These are phyloP conservation scores for Microsporum audouinii DNA, from an alignment of 2,329 filamentous ascomycete species.

Conservation along the genomic window DNA sequence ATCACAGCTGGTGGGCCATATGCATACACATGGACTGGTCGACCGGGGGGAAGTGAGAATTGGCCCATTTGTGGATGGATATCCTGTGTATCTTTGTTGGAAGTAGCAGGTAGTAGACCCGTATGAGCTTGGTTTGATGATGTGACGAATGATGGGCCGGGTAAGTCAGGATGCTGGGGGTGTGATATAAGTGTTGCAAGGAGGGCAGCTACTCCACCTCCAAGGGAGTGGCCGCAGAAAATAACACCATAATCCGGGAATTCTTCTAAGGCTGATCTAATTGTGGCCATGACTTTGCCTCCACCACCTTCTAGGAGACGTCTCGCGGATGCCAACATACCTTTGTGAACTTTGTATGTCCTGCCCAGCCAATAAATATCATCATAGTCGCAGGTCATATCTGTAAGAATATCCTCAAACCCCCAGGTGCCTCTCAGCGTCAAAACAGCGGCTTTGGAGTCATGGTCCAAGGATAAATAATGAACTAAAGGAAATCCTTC, in stretches of 20 bases:
- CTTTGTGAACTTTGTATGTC: conserved; percentile 60
- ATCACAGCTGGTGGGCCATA: conserved; percentile 65
- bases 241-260: conserved; percentile 60
- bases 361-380: conserved; percentile 49
- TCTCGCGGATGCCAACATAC: conserved; percentile 59
- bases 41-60: conserved; percentile 51
- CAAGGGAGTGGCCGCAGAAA: conserved; percentile 57
- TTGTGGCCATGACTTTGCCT: conserved; percentile 53
- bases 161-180: conserved; percentile 37
- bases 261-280: conserved; percentile 54
- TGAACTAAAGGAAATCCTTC: conserved; percentile 60
- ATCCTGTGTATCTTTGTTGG: background rate
- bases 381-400: conserved; percentile 60
- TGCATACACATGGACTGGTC: conserved; percentile 67
- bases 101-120: conserved; percentile 22
- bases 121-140: conserved; percentile 32
- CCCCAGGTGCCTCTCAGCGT: conserved; percentile 61
- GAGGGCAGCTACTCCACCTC: conserved; percentile 57
- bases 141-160: conserved; percentile 52
- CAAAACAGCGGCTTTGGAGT: conserved; percentile 60
- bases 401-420: conserved; percentile 61
- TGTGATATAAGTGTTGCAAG: conserved; percentile 61
- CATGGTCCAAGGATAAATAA: conserved; percentile 60
- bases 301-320: conserved; percentile 57
- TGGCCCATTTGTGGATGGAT: conserved; percentile 15